phyloP scores from a whole-genome alignment of 441 rosid species.

The Lepidium campestre region DNA sequence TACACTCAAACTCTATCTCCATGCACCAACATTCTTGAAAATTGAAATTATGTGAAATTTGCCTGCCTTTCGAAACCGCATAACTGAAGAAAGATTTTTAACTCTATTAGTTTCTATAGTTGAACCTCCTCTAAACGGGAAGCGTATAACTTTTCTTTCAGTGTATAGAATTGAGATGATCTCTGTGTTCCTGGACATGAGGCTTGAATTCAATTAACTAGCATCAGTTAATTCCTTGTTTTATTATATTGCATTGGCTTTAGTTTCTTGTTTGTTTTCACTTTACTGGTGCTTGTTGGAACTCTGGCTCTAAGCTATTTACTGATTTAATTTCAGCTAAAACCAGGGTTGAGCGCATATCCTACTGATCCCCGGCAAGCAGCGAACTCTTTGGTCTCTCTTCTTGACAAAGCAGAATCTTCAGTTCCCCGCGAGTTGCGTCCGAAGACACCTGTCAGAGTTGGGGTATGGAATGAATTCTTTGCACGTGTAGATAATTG shows the following conservation, averaged over 20 bases:
- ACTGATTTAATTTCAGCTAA: conserved; percentile 37
- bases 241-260: neutral
- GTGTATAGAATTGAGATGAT: neutral
- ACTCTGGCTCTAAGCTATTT: neutral
- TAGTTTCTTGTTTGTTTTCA: neutral
- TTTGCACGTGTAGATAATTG: neutral
- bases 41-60: neutral
- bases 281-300: neutral
- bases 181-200: neutral
- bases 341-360: conserved; percentile 80
- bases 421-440: conserved; percentile 75
- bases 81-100: neutral
- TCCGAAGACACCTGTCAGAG: conserved; percentile 80
- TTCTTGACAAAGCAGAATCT: conserved; percentile 75
- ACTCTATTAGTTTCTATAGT: neutral
- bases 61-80: neutral
- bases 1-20: neutral
- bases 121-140: neutral
- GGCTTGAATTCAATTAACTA: neutral
- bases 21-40: neutral
- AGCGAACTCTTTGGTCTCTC: conserved; percentile 58
- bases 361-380: conserved; percentile 69
- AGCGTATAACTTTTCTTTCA: neutral
- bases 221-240: neutral
- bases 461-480: conserved; percentile 53